Conservation (phyloP, 1,139 yeast species). For the Candida sanyaensis region DNA sequence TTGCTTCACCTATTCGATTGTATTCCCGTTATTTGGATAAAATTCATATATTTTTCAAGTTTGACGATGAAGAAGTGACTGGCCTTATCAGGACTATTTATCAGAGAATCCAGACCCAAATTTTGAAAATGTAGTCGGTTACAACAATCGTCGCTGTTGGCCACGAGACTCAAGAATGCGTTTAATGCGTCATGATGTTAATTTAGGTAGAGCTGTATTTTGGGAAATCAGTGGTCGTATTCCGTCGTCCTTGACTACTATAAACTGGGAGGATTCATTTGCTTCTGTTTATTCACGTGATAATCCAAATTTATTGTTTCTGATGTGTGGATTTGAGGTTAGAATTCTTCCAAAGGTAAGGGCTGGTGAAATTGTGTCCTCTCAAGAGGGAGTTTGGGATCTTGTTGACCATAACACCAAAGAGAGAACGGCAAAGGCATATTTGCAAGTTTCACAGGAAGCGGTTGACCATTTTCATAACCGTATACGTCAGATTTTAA, state of each 20-base stretch:
- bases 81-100: conserved; percentile 76
- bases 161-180: conserved; percentile 92
- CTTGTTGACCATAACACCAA: conserved; percentile 68
- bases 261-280: conserved; percentile 80
- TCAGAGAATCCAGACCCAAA: conserved; percentile 92
- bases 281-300: conserved; percentile 90
- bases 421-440: conserved; percentile 90
- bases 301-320: conserved; percentile 82
- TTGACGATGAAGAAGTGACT: conserved; percentile 69
- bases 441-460: conserved; percentile 75
- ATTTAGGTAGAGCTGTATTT: conserved; percentile 86
- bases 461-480: conserved; percentile 82
- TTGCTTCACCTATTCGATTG: conserved; percentile 68
- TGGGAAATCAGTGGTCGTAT: conserved; percentile 87
- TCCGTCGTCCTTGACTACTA: conserved; percentile 70
- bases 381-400: conserved; percentile 90
- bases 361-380: conserved; percentile 44
- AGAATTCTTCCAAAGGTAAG: conserved; percentile 80
- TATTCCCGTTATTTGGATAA: conserved; percentile 85
- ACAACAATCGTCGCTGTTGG: conserved; percentile 92
- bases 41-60: conserved; percentile 76
- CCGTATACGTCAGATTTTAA: conserved; percentile 83
- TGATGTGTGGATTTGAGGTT: conserved; percentile 95
- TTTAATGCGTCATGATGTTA: conserved; percentile 87
- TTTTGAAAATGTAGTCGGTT: conserved; percentile 83